Percentiles rank a stretch among this genome's conserved stretches.
phyloP scores from a whole-genome alignment of 768 basidiomycete species.

The Floccularia luteovirens region DNA sequence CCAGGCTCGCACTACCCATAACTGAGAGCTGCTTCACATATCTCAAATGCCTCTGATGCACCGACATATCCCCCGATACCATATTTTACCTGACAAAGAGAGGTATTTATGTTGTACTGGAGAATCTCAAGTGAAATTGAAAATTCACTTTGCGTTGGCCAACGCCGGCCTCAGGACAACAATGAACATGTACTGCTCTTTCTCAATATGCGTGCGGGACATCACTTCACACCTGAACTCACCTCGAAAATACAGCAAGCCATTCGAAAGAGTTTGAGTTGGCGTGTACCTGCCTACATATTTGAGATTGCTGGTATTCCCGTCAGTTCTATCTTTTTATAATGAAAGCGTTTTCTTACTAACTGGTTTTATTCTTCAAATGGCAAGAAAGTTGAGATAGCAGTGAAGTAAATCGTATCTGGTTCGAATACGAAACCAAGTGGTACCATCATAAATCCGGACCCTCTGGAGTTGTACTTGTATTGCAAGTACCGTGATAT shows the following conservation, averaged over 20 bases:
- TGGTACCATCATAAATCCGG: conserved; percentile 76
- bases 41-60: no score
- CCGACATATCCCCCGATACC: no score
- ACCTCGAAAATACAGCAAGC: conserved; percentile 42
- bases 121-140: no score
- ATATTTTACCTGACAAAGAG: no score
- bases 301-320: conserved; percentile 63
- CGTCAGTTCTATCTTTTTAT: no score
- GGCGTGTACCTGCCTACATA: conserved; percentile 64
- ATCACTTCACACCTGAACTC: conserved; percentile 34
- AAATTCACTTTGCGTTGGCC: conserved; percentile 71
- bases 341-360: no score
- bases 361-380: no score
- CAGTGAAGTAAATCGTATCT: conserved; percentile 73
- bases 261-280: conserved; percentile 54
- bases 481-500: conserved; percentile 70
- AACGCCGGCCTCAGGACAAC: conserved; percentile 48
- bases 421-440: conserved; percentile 57
- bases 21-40: no score
- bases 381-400: conserved; percentile 75
- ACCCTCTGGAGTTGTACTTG: conserved; percentile 53
- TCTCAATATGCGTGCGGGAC: conserved; percentile 50
- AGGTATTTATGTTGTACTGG: no score
- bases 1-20: no score
- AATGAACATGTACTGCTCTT: conserved; percentile 77